Base-by-base conservation (phyloP, 169 alveolate genomes). In the Plasmodium inui region DNA sequence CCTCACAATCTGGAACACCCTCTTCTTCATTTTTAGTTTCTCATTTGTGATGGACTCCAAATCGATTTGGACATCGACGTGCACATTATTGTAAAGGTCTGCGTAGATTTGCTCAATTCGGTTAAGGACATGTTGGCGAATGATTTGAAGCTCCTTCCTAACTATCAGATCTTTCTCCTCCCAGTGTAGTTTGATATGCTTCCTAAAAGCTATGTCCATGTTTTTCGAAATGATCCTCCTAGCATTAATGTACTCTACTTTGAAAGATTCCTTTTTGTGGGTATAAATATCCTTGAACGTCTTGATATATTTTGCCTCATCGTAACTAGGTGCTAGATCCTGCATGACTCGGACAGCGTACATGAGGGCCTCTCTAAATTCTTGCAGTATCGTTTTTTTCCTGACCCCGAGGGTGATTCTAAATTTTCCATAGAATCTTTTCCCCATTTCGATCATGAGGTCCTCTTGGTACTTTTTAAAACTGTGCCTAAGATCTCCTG, bases 261-360 rank as follows among this genome's bases (percentile, higher is more conserved):
- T 73, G 67, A 76, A 76, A 1, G 50, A 12, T 0, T 26, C 81
- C n/a, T 76, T 86, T 50, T 74, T 53, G 41, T 55, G 46, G 12
- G 1, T 7, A 86, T 76, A 86, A 41, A 86, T 76, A 1, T 74
- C 70, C 10, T 79, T 78, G 67, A 86, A 76, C 1, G 14, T 76
- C 2, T 74, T 50, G n/a, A 81, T 74, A 22, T 61, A 70, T 34
- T 57, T 73, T 6, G n/a, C 5, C 30, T 86, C 86, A 32, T 74
- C 82, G 72, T 84, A 84, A 34, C 70, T 86, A 2, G 84, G 46
- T 41, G 93, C 83, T 14, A 86, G 57, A 74, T 86, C 93, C 80
- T 61, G 55, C 61, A 70, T 78, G 17, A 86, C 14, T 53, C 88
- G 28, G 26, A 86, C n/a, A 32, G 93, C 26, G 44, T 76, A 28